Conservation (phyloP, 2,329 filamentous ascomycete genomes). For the Coniochaeta hoffmannii region DNA sequence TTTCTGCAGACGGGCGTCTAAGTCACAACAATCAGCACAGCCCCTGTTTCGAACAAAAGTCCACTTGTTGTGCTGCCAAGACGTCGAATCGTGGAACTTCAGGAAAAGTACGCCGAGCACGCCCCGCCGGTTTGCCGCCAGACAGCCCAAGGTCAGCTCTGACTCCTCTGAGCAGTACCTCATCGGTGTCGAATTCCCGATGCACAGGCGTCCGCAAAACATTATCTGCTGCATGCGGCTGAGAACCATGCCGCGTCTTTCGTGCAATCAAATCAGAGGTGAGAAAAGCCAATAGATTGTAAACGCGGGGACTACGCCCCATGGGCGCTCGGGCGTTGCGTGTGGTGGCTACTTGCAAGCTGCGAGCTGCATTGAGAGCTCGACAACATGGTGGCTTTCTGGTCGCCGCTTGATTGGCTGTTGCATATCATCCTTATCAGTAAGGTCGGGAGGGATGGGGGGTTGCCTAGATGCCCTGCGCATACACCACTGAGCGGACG, state of each 20-base stretch:
- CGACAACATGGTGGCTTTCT: background rate
- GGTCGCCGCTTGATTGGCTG: background rate
- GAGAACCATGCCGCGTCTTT: background rate
- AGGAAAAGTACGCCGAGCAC: background rate
- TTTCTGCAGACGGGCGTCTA: background rate
- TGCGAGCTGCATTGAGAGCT: background rate
- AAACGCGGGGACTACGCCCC: background rate
- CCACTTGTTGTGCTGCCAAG: background rate
- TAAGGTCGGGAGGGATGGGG: background rate
- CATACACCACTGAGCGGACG: background rate
- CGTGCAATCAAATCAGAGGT: background rate
- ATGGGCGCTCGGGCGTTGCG: background rate
- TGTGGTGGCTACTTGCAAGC: background rate
- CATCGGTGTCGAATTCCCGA: background rate
- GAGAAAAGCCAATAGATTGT: background rate
- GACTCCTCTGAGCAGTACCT: background rate
- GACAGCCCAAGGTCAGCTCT: background rate
- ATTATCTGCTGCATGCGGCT: background rate
- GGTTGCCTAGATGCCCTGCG: slow-evolving; percentile 1
- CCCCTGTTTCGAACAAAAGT: background rate
- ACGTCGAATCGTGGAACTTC: background rate
- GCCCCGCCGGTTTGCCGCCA: too few species aligned
- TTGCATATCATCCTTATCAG: background rate
- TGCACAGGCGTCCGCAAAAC: background rate
- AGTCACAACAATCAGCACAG: background rate